Evolutionary conservation across 2,329 filamentous ascomycete species (phyloP).

Genomic region (Cryphonectria parasitica): DNA sequence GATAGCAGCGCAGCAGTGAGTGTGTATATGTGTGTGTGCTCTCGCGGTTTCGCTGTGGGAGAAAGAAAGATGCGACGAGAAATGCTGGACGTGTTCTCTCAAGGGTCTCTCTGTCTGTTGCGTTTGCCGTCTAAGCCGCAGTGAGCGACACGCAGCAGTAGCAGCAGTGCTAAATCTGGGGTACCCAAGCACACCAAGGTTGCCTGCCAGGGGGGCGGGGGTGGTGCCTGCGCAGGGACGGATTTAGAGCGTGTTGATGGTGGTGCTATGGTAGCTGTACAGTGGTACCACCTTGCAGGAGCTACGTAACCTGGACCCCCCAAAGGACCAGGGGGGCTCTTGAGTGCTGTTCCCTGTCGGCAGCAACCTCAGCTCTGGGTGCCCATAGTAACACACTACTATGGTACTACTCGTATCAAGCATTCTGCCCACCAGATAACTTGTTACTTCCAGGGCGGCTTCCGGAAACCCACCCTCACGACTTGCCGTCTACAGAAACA

Average conservation of each 20-base stretch:
- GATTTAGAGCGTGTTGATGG: neutral
- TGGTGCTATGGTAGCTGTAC: neutral
- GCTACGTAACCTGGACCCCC: neutral
- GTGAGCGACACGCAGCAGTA: neutral
- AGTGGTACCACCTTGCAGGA: neutral
- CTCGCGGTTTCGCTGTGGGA: neutral
- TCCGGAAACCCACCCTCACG: neutral
- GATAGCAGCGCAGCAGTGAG: neutral
- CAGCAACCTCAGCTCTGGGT: slow-evolving; percentile 1
- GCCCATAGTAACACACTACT: neutral
- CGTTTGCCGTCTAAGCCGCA: neutral
- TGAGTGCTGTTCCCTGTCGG: neutral
- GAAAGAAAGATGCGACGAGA: slow-evolving; percentile 8
- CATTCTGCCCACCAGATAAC: neutral
- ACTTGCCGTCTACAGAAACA: neutral
- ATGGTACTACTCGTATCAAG: neutral
- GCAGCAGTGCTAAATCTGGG: neutral
- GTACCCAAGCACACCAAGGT: neutral
- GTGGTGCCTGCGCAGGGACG: neutral
- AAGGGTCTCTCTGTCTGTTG: neutral
- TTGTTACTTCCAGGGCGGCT: neutral
- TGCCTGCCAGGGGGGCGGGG: neutral
- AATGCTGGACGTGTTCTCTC: slow-evolving; percentile 23
- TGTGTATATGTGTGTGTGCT: neutral
- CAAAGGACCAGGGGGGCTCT: neutral